phyloP scores from a whole-genome alignment of 2,329 filamentous ascomycete species.

The Ilyonectria mors-panacis region DNA sequence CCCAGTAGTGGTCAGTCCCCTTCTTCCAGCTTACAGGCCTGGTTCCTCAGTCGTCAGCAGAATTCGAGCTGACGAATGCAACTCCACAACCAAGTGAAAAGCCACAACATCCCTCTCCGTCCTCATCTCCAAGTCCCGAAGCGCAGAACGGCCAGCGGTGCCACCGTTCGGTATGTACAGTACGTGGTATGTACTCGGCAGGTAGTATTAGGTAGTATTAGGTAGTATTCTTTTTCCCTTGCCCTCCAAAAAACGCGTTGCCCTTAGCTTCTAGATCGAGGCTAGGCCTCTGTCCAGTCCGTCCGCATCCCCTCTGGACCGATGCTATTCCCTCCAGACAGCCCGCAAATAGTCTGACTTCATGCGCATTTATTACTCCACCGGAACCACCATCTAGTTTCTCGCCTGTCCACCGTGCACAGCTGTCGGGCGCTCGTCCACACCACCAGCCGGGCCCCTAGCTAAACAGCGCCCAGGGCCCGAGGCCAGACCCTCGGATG shows the following conservation, averaged over 20 bases:
- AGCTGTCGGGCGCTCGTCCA: background rate
- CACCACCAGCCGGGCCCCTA: background rate
- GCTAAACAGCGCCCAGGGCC: background rate
- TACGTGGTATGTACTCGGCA: too few relatives aligned
- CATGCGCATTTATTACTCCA: conserved; percentile 4
- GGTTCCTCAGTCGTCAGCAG: background rate
- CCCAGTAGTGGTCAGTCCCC: background rate
- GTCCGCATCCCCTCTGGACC: too few relatives aligned
- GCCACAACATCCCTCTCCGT: background rate
- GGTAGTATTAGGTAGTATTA: too few relatives aligned
- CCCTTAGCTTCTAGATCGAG: too few relatives aligned
- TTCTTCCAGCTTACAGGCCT: background rate
- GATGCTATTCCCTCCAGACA: conserved; percentile 2
- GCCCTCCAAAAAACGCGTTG: too few relatives aligned
- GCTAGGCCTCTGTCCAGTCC: too few relatives aligned
- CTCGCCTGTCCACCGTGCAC: background rate
- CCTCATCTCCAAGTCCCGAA: background rate
- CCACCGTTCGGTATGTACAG: too few relatives aligned
- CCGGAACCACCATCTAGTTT: conserved; percentile 11
- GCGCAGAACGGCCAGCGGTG: background rate
- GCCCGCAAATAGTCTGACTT: conserved; percentile 2
- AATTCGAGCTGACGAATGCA: conserved; percentile 1
- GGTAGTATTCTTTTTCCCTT: background rate
- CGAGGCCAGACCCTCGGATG: conserved; percentile 11
- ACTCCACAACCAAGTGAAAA: background rate